A percentile compares a stretch with the other conserved stretches of the same genome.
These are phyloP conservation scores for Haplographium delicatum DNA, from an alignment of 495 filamentous ascomycete species.

Conservation along the genomic window DNA sequence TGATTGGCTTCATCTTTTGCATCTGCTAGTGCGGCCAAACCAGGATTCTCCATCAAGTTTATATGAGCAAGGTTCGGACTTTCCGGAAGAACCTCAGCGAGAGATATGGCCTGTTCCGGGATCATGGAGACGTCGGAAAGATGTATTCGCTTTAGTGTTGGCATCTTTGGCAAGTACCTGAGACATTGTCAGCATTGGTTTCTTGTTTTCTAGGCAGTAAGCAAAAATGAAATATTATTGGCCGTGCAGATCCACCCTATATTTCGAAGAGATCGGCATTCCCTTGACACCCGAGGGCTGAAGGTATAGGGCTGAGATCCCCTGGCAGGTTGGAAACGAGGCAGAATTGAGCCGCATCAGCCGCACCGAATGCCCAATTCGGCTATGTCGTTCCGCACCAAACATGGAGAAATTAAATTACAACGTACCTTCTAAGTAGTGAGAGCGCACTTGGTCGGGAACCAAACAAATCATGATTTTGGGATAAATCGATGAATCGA, in stretches of 20 bases:
- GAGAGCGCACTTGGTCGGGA: conserved; percentile 67
- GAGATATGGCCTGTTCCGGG: conserved; percentile 79
- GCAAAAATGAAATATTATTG: no score
- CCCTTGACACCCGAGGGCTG: background rate
- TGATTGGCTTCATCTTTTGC: conserved; percentile 66
- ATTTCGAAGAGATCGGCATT: background rate
- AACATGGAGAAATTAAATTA: conserved; percentile 2
- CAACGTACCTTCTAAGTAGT: conserved; percentile 59
- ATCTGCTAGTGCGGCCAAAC: conserved; percentile 58
- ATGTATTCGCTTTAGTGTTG: conserved; percentile 78
- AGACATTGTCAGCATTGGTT: conserved; percentile 15
- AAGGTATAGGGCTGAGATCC: background rate
- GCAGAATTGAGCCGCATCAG: conserved; percentile 18
- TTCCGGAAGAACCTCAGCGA: conserved; percentile 87
- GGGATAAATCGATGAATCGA: conserved; percentile 84
- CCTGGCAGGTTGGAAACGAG: background rate
- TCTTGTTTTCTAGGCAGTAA: no score
- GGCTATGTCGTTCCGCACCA: background rate
- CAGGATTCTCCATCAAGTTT: conserved; percentile 79
- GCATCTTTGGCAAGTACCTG: conserved; percentile 75
- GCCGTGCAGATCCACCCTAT: no score
- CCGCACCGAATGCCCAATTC: conserved; percentile 6
- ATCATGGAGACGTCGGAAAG: conserved; percentile 81
- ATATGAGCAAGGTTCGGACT: conserved; percentile 77
- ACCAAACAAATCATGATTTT: conserved; percentile 78